phyloP scores from a whole-genome alignment of 2,329 filamentous ascomycete species.

The Lachnellula hyalina region DNA sequence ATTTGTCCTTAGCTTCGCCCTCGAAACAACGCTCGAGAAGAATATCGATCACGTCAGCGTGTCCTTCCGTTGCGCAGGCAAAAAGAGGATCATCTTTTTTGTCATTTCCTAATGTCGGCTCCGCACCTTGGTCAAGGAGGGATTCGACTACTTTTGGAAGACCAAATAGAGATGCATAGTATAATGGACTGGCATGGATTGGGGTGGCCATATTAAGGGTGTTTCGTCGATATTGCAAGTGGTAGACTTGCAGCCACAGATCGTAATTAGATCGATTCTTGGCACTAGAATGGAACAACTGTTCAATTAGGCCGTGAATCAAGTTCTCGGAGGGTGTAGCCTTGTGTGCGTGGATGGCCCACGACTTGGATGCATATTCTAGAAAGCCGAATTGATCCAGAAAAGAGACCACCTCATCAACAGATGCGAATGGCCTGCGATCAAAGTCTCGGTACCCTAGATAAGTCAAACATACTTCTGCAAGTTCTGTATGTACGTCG shows the following conservation, averaged over 20 bases:
- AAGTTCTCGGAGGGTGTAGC: not conserved
- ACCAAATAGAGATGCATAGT: constrained; percentile 17
- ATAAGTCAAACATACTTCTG: constrained; percentile 9
- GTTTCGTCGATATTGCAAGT: not conserved
- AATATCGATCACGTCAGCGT: constrained; percentile 1
- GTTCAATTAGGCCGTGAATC: constrained; percentile 2
- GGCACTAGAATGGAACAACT: not conserved
- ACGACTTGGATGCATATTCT: constrained; percentile 5
- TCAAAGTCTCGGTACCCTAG: constrained; percentile 2
- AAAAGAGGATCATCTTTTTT: constrained; percentile 12
- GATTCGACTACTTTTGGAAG: constrained; percentile 10
- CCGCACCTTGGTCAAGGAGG: constrained; percentile 23
- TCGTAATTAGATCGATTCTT: not conserved
- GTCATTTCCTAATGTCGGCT: constrained; percentile 14
- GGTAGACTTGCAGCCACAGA: constrained; percentile 5
- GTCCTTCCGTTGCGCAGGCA: not conserved
- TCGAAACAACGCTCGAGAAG: not conserved
- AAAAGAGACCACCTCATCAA: not conserved
- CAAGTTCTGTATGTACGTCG: constrained; percentile 7
- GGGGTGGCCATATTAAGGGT: not conserved
- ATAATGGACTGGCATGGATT: constrained; percentile 11
- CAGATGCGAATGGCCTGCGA: not conserved
- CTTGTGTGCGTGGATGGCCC: constrained; percentile 1
- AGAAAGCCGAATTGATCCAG: not conserved
- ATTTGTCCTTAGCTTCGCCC: not conserved